These are phyloP conservation scores for Chenopodium formosanum DNA, from an alignment of 148 eudicot species.

Conservation along the genomic window DNA sequence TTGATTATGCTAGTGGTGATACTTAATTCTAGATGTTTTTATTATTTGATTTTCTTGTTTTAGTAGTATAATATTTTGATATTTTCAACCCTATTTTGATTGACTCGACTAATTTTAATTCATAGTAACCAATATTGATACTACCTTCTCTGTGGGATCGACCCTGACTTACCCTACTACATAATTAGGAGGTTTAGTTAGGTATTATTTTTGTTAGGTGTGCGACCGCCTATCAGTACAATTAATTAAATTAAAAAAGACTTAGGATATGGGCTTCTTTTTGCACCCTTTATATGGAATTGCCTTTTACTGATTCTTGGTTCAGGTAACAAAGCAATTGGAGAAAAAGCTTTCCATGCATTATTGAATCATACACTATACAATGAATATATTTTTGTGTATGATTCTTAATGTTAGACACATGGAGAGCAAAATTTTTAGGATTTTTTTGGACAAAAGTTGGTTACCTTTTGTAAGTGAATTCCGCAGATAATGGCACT, in stretches of 20 bases:
- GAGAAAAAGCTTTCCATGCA: slow-evolving; percentile 11
- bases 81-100: too few relatives aligned
- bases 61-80: too few relatives aligned
- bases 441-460: slow-evolving; percentile 20
- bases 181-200: too few relatives aligned
- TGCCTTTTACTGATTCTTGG: slow-evolving; percentile 23
- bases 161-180: too few relatives aligned
- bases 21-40: too few relatives aligned
- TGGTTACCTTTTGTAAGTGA: slow-evolving; percentile 18
- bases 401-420: slow-evolving; percentile 21
- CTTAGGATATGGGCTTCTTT: slow-evolving; percentile 14
- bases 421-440: slow-evolving; percentile 21
- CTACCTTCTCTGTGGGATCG: too few relatives aligned
- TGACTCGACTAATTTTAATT: too few relatives aligned
- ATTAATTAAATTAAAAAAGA: not conserved
- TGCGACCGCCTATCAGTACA: too few relatives aligned
- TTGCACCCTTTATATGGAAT: slow-evolving; percentile 2
- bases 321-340: slow-evolving; percentile 24
- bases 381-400: not conserved
- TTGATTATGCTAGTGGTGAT: too few relatives aligned
- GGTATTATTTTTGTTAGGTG: too few relatives aligned
- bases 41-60: too few relatives aligned
- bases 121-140: too few relatives aligned
- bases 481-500: not conserved
- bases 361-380: slow-evolving; percentile 12